Evolutionary conservation across 2,329 filamentous ascomycete genomes (phyloP), one percentile per base, ranked within the genome.

Genomic region (Neoscytalidium dimidiatum): DNA sequence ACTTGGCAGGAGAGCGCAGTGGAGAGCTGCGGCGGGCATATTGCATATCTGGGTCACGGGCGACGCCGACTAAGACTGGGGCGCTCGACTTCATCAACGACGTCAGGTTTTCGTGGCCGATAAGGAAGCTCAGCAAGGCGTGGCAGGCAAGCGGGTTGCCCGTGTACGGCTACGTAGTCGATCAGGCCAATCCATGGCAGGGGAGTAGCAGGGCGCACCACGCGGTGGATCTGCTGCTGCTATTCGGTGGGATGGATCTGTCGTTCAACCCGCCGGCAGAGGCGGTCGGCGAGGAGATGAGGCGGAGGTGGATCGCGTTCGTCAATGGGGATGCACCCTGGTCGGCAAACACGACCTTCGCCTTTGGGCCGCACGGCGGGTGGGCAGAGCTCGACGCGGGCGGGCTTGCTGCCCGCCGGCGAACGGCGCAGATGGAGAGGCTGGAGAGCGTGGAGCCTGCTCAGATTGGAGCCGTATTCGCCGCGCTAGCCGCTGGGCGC

Each of bases 151-250:
- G 64, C 1, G 70, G 72, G 9, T 75, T 72, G 31, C 52, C 64
- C 8, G 75, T 74, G 1, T 83, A 77, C 65, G 73, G 73, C 33
- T 83, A 80, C 41, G 67, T 81, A 0, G 67, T 83, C 1, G 82
- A 84, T 43, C 78, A 84, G 62, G 53, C 72, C 0, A 84, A 84
- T 38, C 81, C 82, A 4, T 83, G 79, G 79, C 82, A 83, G 57
- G 62, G 75, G 0, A 83, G 81, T 0, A 79, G 76, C 8, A 74
- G 82, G 0, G 73, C 81, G 2, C 82, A 84, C 43, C 82, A 84
- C 65, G 82, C 79, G 0, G 78, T 84, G 2, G 82, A 84, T 67
- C 69, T 84, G 3, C 64, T 83, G 1, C 76, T 82, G 8, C 68
- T 83, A 0, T 84, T 83, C 28, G 79, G 74, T 0, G 77, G 77